Evolutionary conservation across 202 grass and related monocot genomes (phyloP).

Genomic region (Cymbopogon flexuosus): DNA sequence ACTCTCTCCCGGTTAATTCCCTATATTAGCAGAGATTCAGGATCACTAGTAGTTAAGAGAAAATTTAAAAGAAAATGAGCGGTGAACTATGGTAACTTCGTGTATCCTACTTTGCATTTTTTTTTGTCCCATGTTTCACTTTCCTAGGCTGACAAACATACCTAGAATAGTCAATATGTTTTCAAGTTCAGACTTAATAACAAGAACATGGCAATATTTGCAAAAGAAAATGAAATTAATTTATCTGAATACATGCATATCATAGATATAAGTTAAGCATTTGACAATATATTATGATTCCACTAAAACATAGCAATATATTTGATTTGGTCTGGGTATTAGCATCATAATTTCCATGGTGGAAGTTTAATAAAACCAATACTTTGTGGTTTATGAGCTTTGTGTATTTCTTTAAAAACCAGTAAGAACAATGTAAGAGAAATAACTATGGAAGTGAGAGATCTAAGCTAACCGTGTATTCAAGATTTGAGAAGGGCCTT

Average conservation of each 20-base stretch:
- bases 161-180: neutral
- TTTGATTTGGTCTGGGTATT: neutral
- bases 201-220: neutral
- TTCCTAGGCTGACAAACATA: neutral
- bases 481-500: slow-evolving; percentile 98
- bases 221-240: neutral
- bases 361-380: slow-evolving; percentile 7
- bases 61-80: slow-evolving; percentile 11
- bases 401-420: neutral
- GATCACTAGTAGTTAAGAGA: neutral
- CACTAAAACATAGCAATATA: slow-evolving; percentile 24
- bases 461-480: slow-evolving; percentile 80
- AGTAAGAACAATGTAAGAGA: slow-evolving; percentile 17
- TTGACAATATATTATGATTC: neutral
- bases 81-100: neutral
- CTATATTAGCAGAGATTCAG: slow-evolving; percentile 44
- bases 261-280: neutral
- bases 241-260: neutral
- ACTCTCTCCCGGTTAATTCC: slow-evolving; percentile 98
- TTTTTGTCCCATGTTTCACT: neutral
- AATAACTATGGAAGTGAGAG: slow-evolving; percentile 10
- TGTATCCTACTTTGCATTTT: neutral
- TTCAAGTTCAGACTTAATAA: neutral
- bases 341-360: neutral
- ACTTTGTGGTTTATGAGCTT: neutral